Conservation (phyloP, 768 basidiomycete genomes). For the Collybia sordida region DNA sequence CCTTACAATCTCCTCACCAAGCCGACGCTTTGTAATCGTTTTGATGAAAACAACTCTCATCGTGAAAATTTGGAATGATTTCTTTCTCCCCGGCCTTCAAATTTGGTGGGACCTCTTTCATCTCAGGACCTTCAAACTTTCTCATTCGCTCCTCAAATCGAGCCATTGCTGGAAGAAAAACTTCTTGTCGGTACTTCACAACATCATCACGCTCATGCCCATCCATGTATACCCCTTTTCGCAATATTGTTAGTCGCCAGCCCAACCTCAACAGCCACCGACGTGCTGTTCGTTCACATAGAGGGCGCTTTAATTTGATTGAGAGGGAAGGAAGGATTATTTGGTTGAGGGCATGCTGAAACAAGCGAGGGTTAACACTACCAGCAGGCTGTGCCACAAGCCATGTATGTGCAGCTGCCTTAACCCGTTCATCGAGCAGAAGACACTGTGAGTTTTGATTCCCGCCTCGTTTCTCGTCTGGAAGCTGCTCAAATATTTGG, state of each 20-base stretch:
- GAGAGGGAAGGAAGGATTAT: slow-evolving; percentile 29
- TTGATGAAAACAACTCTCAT: slow-evolving; percentile 28
- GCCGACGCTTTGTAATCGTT: slow-evolving; percentile 21
- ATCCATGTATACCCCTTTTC: slow-evolving; percentile 37
- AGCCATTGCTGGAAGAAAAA: slow-evolving; percentile 26
- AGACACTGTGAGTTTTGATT: slow-evolving; percentile 7
- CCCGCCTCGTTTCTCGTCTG: slow-evolving; percentile 24
- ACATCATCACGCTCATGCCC: slow-evolving; percentile 37
- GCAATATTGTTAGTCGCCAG: slow-evolving; percentile 23
- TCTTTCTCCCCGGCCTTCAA: slow-evolving; percentile 20
- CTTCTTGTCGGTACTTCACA: slow-evolving; percentile 25
- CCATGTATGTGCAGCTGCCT: slow-evolving; percentile 13
- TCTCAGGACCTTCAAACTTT: slow-evolving; percentile 17
- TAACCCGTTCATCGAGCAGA: slow-evolving; percentile 22
- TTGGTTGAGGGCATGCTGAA: slow-evolving; percentile 24
- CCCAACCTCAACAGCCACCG: slow-evolving; percentile 36
- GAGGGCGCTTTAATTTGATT: slow-evolving; percentile 20
- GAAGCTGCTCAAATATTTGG: slow-evolving; percentile 33
- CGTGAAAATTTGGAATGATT: slow-evolving; percentile 27
- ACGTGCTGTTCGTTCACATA: slow-evolving; percentile 30
- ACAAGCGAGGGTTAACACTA: slow-evolving; percentile 24
- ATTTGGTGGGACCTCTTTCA: slow-evolving; percentile 12
- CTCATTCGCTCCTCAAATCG: slow-evolving; percentile 22
- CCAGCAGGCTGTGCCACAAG: slow-evolving; percentile 21
- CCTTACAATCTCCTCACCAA: slow-evolving; percentile 18